These are phyloP conservation scores for Neoscytalidium dimidiatum DNA, from an alignment of 2,329 filamentous ascomycete genomes.

Conservation along the genomic window DNA sequence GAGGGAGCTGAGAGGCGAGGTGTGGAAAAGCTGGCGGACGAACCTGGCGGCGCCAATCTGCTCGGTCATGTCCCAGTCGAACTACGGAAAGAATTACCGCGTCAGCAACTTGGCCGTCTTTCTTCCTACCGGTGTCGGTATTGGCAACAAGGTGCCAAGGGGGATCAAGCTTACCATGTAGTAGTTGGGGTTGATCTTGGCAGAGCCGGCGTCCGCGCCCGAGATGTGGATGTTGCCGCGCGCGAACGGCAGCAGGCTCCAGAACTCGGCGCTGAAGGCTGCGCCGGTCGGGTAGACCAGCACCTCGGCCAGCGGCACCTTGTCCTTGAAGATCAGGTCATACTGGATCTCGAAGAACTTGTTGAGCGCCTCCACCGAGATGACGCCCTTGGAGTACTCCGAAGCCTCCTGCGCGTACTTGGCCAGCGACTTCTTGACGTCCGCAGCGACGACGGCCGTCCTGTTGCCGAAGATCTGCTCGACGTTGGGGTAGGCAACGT, in stretches of 20 bases:
- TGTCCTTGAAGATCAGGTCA: conserved; percentile 30
- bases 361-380: conserved; percentile 2
- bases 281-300: conserved; percentile 40
- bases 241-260: conserved; percentile 41
- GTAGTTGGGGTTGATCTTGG: conserved; percentile 45
- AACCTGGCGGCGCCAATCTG: conserved; percentile 38
- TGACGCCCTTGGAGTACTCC: conserved; percentile 4
- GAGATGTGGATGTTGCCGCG: conserved; percentile 37
- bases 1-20: conserved; percentile 29
- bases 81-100: conserved; percentile 23
- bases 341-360: conserved; percentile 24
- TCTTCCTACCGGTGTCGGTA: background rate
- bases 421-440: conserved; percentile 19
- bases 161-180: conserved; percentile 28
- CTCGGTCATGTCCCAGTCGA: conserved; percentile 40
- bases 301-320: conserved; percentile 47
- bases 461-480: conserved; percentile 37
- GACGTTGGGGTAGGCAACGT: conserved; percentile 38
- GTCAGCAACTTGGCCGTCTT: conserved; percentile 39
- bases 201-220: conserved; percentile 26
- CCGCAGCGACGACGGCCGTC: conserved; percentile 26
- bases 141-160: conserved; percentile 26
- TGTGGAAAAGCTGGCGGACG: conserved; percentile 33
- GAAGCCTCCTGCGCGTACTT: background rate
- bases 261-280: conserved; percentile 39